Base-by-base conservation (phyloP, 306 rosid species). In the barrel medic (Medicago truncatula) region DNA sequence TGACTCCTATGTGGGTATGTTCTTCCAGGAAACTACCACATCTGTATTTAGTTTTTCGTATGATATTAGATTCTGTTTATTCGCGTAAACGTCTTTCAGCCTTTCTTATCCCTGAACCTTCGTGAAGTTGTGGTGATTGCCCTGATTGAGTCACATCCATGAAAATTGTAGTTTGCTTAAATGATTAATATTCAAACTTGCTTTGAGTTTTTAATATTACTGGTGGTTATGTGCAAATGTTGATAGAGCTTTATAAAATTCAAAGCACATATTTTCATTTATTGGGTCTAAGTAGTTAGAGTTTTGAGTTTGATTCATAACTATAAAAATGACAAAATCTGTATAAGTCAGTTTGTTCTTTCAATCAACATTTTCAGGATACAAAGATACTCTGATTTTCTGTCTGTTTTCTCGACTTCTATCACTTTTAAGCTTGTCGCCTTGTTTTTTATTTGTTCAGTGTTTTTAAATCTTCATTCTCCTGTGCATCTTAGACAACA, bases 1-100 rank as follows among this genome's bases (percentile, higher is more conserved):
- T 96, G 80, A 96, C 98, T 18, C 99, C 99, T 86, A 96, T 96
- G 99, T 96, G 99, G 99, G 99, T 96, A 87, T 84, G 99, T 90
- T 77, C 68, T 36, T 20, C 11, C 18, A 21, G 36, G 50, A 75
- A 62, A 68, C 72, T 41, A 11, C 46, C 50, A 16, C 34, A 34
- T 38, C 25, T 74, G 9, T 71, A 43, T 73, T 53, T 20, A 49
- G 5, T 49, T 66, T 59, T 75, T 76, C 46, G 17, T 8, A 17
- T 64, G 8, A 36, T 6, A 7, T 71, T 40, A 64, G 38, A 16
- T 77, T 53, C 10, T 20, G 43, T 53, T 59, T 61, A 25, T 64
- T 52, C 54, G 15, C 73, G 41, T 23, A 14, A 8, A 17, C 40
- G 39, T 31, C 67, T 65, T 57, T 53, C 39, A 11, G 16, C 52